A percentile compares a stretch with the other conserved stretches of the same genome.
phyloP scores from a whole-genome alignment of 768 basidiomycete genomes.

The Lyophyllum atratum region DNA sequence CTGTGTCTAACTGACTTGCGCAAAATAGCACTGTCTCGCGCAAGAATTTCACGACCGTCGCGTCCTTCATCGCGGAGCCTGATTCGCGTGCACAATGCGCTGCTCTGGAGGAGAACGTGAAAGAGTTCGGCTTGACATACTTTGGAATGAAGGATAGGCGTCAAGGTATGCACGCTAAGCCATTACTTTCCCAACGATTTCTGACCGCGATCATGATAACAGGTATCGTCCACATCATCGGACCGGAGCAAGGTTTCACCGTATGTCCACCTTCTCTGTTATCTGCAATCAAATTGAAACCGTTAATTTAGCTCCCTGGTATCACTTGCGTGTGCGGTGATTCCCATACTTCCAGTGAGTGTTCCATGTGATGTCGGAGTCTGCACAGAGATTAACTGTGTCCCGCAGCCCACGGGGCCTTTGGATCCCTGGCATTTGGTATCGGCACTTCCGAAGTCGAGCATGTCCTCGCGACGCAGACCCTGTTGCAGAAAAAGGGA shows the following conservation, averaged over 20 bases:
- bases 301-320: constrained; percentile 57
- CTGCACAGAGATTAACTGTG: constrained; percentile 1
- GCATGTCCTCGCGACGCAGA: constrained; percentile 92
- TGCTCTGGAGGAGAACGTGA: constrained; percentile 87
- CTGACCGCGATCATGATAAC: constrained; percentile 6
- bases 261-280: constrained; percentile 33
- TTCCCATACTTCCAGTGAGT: constrained; percentile 88
- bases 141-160: constrained; percentile 89
- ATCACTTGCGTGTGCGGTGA: constrained; percentile 90
- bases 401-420: constrained; percentile 79
- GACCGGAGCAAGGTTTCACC: constrained; percentile 93
- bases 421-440: constrained; percentile 90
- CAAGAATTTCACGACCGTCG: constrained; percentile 71
- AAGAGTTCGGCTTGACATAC: constrained; percentile 89
- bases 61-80: constrained; percentile 78
- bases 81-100: constrained; percentile 84
- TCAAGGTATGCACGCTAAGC: constrained; percentile 57
- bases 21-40: constrained; percentile 65
- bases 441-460: constrained; percentile 95
- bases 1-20: constrained; percentile 1
- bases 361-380: neutral
- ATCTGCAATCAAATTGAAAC: neutral
- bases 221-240: constrained; percentile 89
- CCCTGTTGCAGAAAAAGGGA: constrained; percentile 80
- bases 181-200: neutral